phyloP scores from a whole-genome alignment of 2,329 filamentous ascomycete genomes.

The Aureobasidium sp. region DNA sequence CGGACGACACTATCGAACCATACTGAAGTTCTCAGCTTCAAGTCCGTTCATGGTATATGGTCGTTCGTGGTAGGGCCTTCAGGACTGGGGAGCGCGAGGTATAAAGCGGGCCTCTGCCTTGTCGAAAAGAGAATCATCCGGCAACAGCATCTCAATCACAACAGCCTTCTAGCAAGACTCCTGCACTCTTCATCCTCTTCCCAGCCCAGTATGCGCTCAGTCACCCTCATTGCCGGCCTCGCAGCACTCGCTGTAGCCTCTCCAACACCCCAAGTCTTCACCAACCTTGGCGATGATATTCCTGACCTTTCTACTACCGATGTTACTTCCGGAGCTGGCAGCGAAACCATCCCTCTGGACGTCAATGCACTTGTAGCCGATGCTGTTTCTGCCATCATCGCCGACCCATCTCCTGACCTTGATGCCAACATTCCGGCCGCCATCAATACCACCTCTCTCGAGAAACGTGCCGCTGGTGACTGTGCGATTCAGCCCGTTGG shows the following conservation, averaged over 20 bases:
- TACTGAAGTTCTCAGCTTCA: background rate
- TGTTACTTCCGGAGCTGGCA: background rate
- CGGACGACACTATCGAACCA: background rate
- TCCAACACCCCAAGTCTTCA: background rate
- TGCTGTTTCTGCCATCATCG: background rate
- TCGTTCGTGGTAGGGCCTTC: background rate
- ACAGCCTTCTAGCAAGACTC: background rate
- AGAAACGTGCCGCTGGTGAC: background rate
- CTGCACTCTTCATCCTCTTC: background rate
- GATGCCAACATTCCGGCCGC: background rate
- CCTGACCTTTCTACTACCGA: background rate
- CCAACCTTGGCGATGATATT: background rate
- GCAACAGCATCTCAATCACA: background rate
- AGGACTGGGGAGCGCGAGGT: background rate
- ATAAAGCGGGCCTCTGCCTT: background rate
- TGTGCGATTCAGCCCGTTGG: background rate
- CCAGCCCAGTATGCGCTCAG: background rate
- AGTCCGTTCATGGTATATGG: background rate
- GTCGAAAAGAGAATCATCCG: background rate
- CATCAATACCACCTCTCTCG: background rate
- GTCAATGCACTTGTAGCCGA: background rate
- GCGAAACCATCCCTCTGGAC: background rate
- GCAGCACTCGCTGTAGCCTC: background rate
- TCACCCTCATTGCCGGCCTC: background rate
- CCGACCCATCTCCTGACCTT: background rate